These are phyloP conservation scores for Talaromyces albobiverticillius DNA, from an alignment of 2,329 filamentous ascomycete species.

Conservation along the genomic window DNA sequence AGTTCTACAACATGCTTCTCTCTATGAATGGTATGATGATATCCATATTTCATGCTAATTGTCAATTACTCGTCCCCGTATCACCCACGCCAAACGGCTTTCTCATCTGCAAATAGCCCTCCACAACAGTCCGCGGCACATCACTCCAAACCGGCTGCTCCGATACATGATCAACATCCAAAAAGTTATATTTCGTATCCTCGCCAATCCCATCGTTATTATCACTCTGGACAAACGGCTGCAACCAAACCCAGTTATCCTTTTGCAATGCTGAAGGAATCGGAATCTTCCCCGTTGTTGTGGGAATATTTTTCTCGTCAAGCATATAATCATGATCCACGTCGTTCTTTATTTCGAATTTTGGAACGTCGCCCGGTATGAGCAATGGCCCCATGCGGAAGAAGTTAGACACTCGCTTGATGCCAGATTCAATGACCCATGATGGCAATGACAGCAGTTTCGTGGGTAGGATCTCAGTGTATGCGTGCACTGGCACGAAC, in stretches of 20 bases:
- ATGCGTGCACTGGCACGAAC: neutral
- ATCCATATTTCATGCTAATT: too few relatives aligned
- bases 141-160: neutral
- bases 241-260: slow-evolving; percentile 3
- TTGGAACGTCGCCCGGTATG: neutral
- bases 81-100: slow-evolving; percentile 3
- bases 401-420: neutral
- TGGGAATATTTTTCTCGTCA: neutral
- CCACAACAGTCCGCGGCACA: neutral
- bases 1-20: too few relatives aligned
- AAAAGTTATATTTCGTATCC: neutral
- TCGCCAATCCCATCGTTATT: too few relatives aligned
- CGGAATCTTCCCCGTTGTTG: neutral
- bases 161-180: neutral
- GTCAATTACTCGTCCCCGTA: too few relatives aligned
- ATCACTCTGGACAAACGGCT: neutral
- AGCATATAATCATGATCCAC: neutral
- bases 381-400: neutral
- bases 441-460: neutral
- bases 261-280: neutral
- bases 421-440: neutral
- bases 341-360: neutral
- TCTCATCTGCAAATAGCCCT: slow-evolving; percentile 3
- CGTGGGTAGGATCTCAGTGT: neutral
- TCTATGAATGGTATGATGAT: too few relatives aligned